A percentile compares a stretch with the other conserved stretches of the same genome.
Evolutionary conservation across 2,329 filamentous ascomycete species (phyloP).

Genomic region (Phyllosticta citribraziliensis): DNA sequence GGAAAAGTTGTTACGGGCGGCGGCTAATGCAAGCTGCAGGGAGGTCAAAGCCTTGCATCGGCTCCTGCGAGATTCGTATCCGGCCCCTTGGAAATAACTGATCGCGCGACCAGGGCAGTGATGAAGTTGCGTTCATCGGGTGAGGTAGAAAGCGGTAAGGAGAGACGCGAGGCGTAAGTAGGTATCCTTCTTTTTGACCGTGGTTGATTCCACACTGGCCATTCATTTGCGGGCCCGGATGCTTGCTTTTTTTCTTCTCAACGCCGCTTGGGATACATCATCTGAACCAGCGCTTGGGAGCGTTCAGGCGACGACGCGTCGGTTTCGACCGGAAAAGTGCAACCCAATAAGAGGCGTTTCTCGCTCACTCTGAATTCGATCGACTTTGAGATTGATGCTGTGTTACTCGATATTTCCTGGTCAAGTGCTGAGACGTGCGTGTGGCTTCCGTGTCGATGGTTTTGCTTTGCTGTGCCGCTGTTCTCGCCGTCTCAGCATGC

Average conservation of each 20-base stretch:
- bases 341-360: background rate
- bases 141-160: background rate
- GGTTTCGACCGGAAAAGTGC: background rate
- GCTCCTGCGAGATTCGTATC: background rate
- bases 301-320: background rate
- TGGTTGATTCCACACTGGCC: background rate
- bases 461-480: background rate
- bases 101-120: background rate
- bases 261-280: background rate
- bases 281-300: background rate
- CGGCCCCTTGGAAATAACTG: background rate
- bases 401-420: background rate
- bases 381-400: background rate
- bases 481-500: background rate
- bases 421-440: background rate
- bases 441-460: background rate
- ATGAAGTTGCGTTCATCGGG: background rate
- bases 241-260: background rate
- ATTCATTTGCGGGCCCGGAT: background rate
- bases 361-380: background rate
- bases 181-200: background rate
- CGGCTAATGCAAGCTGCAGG: background rate
- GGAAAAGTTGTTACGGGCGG: background rate
- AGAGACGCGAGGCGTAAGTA: background rate
- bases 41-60: slow-evolving; percentile 4